Conservation (phyloP, 2,329 filamentous ascomycete genomes). For the Sporothrix globosa region DNA sequence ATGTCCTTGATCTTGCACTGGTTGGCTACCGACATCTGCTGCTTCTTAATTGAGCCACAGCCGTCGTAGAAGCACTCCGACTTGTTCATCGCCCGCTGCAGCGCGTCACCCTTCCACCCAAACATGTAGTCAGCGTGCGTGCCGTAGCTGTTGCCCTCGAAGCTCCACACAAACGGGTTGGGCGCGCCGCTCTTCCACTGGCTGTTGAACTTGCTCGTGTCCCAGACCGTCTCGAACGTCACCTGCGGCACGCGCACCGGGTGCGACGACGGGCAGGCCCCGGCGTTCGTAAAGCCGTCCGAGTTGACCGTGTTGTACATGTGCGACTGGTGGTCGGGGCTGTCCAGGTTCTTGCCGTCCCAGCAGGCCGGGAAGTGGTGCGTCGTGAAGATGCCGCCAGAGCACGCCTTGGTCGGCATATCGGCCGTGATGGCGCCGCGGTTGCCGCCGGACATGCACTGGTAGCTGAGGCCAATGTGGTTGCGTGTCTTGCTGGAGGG, state of each 20-base stretch:
- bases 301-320: slow-evolving; percentile 37
- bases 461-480: slow-evolving; percentile 36
- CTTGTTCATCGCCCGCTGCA: slow-evolving; percentile 43
- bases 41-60: slow-evolving; percentile 44
- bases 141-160: slow-evolving; percentile 41
- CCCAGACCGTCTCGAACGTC: slow-evolving; percentile 42
- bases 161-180: slow-evolving; percentile 40
- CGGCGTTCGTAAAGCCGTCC: slow-evolving; percentile 38
- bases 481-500: slow-evolving; percentile 25
- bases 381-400: slow-evolving; percentile 36
- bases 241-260: slow-evolving; percentile 36
- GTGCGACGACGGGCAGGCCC: slow-evolving; percentile 35
- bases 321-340: slow-evolving; percentile 48
- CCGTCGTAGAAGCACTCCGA: slow-evolving; percentile 48
- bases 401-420: slow-evolving; percentile 35
- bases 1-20: slow-evolving; percentile 42
- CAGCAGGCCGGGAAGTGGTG: slow-evolving; percentile 50
- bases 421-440: slow-evolving; percentile 32
- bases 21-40: slow-evolving; percentile 42
- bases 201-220: slow-evolving; percentile 40
- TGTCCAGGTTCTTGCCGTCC: slow-evolving; percentile 56
- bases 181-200: slow-evolving; percentile 40
- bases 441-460: slow-evolving; percentile 35
- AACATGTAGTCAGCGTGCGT: slow-evolving; percentile 45
- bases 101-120: slow-evolving; percentile 42